Evolutionary conservation across 179 eudicot species (phyloP), one percentile per base, ranked within the genome.

Genomic region (Kewa caespitosa): DNA sequence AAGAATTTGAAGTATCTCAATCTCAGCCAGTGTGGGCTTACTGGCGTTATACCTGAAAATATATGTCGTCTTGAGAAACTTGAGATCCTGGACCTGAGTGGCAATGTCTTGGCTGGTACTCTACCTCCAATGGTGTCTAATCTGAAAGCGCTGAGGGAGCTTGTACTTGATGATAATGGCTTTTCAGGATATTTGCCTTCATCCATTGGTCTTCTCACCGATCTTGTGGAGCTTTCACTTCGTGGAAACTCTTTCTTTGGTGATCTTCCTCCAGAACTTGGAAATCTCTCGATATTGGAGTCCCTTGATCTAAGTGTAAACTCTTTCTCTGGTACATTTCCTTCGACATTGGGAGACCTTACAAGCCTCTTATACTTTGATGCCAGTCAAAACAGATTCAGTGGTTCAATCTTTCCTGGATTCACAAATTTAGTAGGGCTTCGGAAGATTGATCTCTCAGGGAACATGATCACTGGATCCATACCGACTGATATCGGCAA

Each of bases 141-240:
- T 34, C 76, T 94, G 79, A 82, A 79, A 77, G 74, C 36, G 38
- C 85, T 92, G 28, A 83, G 82, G 73, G 76, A 50, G 33, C 90
- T 94, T 73, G 89, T 92, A 46, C 93, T 94, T 69, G 98, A 94
- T 80, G 83, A 75, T 48, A 94, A 90, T 79, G 78, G 72, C 42
- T 85, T 94, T 65, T 86, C 93, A 15, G 98, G 97, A 37, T 77
- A 42, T 67, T 74, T 94, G 77, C 97, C 98, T 43, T 69, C 94
- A 39, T 78, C 87, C 50, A 84, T 94, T 80, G 94, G 98, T 54
- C 80, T 82, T 57, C 88, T 94, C 20, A 72, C 54, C 52, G 83
- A 87, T 42, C 90, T 94, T 34, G 60, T 63, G 13, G 98, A 94
- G 81, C 86, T 94, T 60, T 94, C 98, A 0, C 68, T 90, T 48